These are phyloP conservation scores for Helianthus annuus DNA, from an alignment of 129 eudicot genomes.

Conservation along the genomic window HanXRQr2.0-SUNRISE NC_035439.2:1629929-1630428, in stretches of 20 bases:
- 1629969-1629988: background rate
- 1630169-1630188: constrained; percentile 30
- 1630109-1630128: constrained; percentile 7
- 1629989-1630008: constrained; percentile 26
- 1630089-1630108: constrained; percentile 21
- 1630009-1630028: constrained; percentile 27
- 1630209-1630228: constrained; percentile 23
- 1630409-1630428: constrained; percentile 20
- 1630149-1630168: constrained; percentile 8
- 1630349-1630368: constrained; percentile 5
- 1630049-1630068: constrained; percentile 5
- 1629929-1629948: background rate
- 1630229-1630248: constrained; percentile 18
- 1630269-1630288: constrained; percentile 21
- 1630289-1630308: constrained; percentile 17
- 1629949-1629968: background rate
- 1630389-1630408: background rate
- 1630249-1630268: constrained; percentile 24
- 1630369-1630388: background rate
- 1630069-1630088: constrained; percentile 19
- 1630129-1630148: constrained; percentile 29
- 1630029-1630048: constrained; percentile 11
- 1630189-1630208: constrained; percentile 2
- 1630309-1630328: constrained; percentile 18
- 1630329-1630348: constrained; percentile 12